These are phyloP conservation scores for Globisporangium splendens DNA, from an alignment of 352 stramenopile species.

Conservation along the genomic window DNA sequence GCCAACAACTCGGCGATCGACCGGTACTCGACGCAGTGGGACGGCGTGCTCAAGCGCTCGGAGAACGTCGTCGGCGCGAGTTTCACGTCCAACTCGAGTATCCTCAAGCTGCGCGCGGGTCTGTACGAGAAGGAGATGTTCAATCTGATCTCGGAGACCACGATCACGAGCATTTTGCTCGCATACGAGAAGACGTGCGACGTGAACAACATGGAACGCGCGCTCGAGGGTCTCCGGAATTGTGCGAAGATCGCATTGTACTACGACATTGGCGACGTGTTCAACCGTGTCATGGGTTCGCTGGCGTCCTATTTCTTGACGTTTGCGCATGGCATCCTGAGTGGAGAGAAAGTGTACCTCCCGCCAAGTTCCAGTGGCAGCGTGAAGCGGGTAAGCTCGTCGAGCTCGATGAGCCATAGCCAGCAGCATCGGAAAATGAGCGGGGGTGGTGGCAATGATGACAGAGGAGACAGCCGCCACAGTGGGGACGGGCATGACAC, in stretches of 20 bases:
- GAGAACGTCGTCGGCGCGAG: constrained; percentile 85
- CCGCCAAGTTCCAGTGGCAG: constrained; percentile 32
- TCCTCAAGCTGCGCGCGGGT: constrained; percentile 79
- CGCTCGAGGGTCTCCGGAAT: constrained; percentile 77
- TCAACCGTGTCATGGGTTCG: constrained; percentile 82
- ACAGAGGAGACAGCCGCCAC: background rate
- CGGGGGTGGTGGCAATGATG: background rate
- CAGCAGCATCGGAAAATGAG: constrained; percentile 10
- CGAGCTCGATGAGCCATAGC: background rate
- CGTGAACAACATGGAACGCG: constrained; percentile 78
- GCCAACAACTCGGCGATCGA: constrained; percentile 59
- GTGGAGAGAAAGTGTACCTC: constrained; percentile 80
- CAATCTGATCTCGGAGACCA: constrained; percentile 72
- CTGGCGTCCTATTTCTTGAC: constrained; percentile 81
- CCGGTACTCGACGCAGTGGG: constrained; percentile 86
- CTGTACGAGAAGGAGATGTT: constrained; percentile 90
- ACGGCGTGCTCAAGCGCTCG: constrained; percentile 81
- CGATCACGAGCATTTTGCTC: constrained; percentile 75
- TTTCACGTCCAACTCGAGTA: constrained; percentile 84
- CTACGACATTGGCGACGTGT: constrained; percentile 73
- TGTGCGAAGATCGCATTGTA: constrained; percentile 86
- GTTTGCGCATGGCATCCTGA: constrained; percentile 81
- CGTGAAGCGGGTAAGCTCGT: constrained; percentile 17
- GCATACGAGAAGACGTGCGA: constrained; percentile 86
- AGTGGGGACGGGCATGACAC: constrained; percentile 1